Evolutionary conservation across 768 basidiomycete species (phyloP), one percentile per base, ranked within the genome.

Genomic region (Termitomyces sp.): DNA sequence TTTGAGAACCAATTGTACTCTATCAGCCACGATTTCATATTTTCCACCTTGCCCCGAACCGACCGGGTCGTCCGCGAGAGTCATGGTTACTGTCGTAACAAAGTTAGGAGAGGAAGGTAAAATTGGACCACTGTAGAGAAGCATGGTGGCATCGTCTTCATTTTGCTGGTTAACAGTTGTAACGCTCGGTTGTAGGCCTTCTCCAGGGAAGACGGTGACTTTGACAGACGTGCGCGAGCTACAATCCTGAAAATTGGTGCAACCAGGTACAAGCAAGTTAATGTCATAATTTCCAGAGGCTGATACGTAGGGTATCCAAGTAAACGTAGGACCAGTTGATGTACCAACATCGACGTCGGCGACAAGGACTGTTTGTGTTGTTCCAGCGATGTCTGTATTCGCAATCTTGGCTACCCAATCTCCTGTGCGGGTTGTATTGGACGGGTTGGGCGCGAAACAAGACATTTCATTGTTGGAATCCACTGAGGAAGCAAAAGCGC

Each of bases 261-360:
- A 99, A 12, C 95, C 95, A 0, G 97, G 97, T 16, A 96, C 80
- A 43, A 91, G 78, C 41, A 98, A 67, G 71, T 87, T 90, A 61
- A 98, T 77, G 41, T 87, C 82, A 71, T 99, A 99, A 58, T 83
- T 74, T 32, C 95, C 97, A 3, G 90, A 81, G 10, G 91, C 88
- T 0, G 92, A 92, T n/a, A 98, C 87, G 65, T 92, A 94, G 0
- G 95, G 95, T 70, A 83, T 80, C 88, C 92, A 97, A 0, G 90
- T 95, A 68, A 96, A 83, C 35, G 81, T 85, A 14, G 97, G 92
- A n/a, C 82, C 83, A 29, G 80, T 70, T 1, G 84, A 62, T 0
- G 89, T 87, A 16, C 84, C 87, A 32, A 89, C 87, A 31, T 76
- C 63, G 12, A 94, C 81, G 1, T 74, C 74, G 16, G 94, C 81